These are phyloP conservation scores for Penicillium sp. DNA, from an alignment of 2,329 filamentous ascomycete species.

Conservation along the genomic window DNA sequence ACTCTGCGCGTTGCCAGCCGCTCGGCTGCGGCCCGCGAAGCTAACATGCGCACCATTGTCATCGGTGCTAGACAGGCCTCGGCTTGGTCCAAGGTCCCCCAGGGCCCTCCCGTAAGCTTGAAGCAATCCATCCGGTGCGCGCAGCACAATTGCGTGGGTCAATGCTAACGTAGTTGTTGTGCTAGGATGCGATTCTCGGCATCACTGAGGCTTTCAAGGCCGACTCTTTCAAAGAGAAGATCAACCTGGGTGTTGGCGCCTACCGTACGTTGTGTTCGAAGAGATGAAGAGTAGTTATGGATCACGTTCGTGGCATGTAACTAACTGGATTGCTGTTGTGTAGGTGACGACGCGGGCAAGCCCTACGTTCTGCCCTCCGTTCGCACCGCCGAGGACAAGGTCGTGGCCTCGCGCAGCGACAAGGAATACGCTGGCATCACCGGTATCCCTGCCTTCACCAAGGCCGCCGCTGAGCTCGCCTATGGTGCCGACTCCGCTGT, in stretches of 20 bases:
- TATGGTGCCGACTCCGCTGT: constrained; percentile 79
- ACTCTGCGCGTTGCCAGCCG: constrained; percentile 46
- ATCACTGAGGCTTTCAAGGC: constrained; percentile 99
- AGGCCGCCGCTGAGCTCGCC: constrained; percentile 83
- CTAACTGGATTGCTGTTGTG: constrained; percentile 2
- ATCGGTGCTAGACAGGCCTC: constrained; percentile 63
- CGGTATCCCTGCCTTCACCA: constrained; percentile 90
- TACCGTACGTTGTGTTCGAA: constrained; percentile 63
- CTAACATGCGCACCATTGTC: constrained; percentile 38
- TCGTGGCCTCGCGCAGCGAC: constrained; percentile 74
- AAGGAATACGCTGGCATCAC: constrained; percentile 99
- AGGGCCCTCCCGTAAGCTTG: constrained; percentile 83
- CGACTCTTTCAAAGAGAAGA: constrained; percentile 89
- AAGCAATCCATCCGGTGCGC: background rate
- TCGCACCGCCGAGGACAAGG: constrained; percentile 80
- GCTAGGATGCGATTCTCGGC: constrained; percentile 49
- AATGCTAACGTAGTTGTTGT: constrained; percentile 26
- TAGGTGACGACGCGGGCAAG: constrained; percentile 87
- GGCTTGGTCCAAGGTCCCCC: constrained; percentile 85
- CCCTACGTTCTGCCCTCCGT: constrained; percentile 97
- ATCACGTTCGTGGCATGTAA: background rate
- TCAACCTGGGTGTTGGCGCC: constrained; percentile 96
- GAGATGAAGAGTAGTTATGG: background rate
- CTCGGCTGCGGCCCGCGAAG: constrained; percentile 40
- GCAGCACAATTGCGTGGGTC: constrained; percentile 4